Evolutionary conservation across 371 early-diverging fungal species (phyloP).

Genomic region (Mortierella sp.): DNA sequence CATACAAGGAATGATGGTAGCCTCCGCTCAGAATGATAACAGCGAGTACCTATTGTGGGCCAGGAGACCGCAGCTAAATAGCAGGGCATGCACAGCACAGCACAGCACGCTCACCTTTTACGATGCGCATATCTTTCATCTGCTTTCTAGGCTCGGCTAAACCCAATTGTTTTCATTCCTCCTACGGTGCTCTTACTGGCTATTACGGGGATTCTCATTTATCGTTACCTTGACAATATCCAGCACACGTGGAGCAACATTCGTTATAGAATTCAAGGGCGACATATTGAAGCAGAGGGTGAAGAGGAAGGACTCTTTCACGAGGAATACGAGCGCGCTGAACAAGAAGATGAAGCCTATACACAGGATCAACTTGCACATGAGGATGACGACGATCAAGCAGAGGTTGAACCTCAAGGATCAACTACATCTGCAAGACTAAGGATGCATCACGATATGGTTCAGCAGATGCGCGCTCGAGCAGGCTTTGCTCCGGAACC

Average conservation of each 20-base stretch:
- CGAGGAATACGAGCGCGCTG: slow-evolving; percentile 11
- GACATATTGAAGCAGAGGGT: neutral
- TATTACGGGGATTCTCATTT: slow-evolving; percentile 31
- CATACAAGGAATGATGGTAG: neutral
- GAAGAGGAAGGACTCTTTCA: slow-evolving; percentile 15
- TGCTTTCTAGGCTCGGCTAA: slow-evolving; percentile 23
- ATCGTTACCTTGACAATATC: slow-evolving; percentile 13
- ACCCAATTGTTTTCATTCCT: slow-evolving; percentile 47
- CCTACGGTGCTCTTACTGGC: slow-evolving; percentile 44
- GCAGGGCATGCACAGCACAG: too few species aligned
- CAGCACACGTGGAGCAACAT: slow-evolving; percentile 5
- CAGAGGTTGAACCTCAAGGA: slow-evolving; percentile 31
- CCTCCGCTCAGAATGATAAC: neutral
- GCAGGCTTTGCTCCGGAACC: slow-evolving; percentile 55
- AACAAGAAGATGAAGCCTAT: neutral
- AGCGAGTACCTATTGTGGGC: too few species aligned
- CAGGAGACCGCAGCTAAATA: neutral
- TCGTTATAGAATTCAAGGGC: slow-evolving; percentile 6
- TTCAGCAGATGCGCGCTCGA: slow-evolving; percentile 51
- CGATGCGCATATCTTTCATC: neutral
- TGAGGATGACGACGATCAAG: slow-evolving; percentile 9
- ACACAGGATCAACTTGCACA: neutral
- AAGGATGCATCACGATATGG: slow-evolving; percentile 57
- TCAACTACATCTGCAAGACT: slow-evolving; percentile 51
- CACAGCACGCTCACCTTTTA: too few species aligned